These are phyloP conservation scores for Coriaria nepalensis DNA, from an alignment of 306 rosid genomes.

Conservation along the genomic window DNA sequence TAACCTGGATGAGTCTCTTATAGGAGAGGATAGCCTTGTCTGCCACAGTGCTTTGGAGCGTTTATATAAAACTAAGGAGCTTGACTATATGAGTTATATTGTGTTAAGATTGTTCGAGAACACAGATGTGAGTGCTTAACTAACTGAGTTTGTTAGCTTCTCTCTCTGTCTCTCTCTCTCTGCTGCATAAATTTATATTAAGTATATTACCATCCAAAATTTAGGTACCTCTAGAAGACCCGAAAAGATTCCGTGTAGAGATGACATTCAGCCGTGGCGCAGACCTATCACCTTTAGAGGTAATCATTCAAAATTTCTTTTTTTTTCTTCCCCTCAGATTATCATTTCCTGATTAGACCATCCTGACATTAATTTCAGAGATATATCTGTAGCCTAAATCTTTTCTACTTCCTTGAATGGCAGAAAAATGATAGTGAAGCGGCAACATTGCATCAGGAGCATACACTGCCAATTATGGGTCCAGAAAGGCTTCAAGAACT, in stretches of 20 bases:
- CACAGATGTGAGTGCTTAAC: conserved; percentile 45
- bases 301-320: conserved; percentile 28
- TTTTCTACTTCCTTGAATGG: conserved; percentile 11
- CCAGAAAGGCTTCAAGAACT: conserved; percentile 90
- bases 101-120: conserved; percentile 92
- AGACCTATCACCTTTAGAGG: conserved; percentile 88
- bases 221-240: conserved; percentile 86
- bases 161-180: not conserved
- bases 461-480: conserved; percentile 82
- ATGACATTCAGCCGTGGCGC: conserved; percentile 94
- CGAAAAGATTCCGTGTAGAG: conserved; percentile 73
- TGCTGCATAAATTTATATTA: not conserved
- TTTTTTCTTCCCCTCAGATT: too few relatives aligned
- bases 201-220: conserved; percentile 22
- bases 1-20: conserved; percentile 91
- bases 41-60: conserved; percentile 54
- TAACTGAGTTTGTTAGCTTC: not conserved
- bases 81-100: conserved; percentile 90
- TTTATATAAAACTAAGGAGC: conserved; percentile 67
- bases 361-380: too few relatives aligned
- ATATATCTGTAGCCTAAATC: too few relatives aligned
- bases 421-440: conserved; percentile 67
- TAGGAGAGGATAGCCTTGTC: conserved; percentile 73
- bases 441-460: conserved; percentile 77
- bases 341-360: too few relatives aligned